Evolutionary conservation across 2,329 filamentous ascomycete species (phyloP).

Genomic region (Xylaria arbuscula): DNA sequence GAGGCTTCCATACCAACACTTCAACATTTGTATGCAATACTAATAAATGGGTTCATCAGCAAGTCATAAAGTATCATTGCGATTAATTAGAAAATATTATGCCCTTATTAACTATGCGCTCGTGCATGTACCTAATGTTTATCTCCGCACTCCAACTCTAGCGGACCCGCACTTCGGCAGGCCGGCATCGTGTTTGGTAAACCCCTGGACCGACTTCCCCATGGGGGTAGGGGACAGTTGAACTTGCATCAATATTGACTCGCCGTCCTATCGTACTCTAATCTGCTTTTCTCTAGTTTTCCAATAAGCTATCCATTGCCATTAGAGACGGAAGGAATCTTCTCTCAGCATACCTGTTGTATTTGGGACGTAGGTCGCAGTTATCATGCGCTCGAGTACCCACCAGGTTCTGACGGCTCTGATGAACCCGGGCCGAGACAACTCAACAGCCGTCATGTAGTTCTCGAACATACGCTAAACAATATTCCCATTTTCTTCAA

Average conservation of each 20-base stretch:
- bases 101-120: neutral
- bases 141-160: neutral
- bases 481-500: neutral
- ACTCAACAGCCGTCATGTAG: slow-evolving; percentile 2
- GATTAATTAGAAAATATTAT: neutral
- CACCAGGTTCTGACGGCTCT: slow-evolving; percentile 5
- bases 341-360: neutral
- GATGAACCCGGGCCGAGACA: neutral
- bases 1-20: no score
- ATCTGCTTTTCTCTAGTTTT: slow-evolving; percentile 1
- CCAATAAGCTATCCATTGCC: neutral
- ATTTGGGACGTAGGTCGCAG: neutral
- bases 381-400: slow-evolving; percentile 6
- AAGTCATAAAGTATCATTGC: neutral
- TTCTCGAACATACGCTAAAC: neutral
- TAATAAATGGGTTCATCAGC: neutral
- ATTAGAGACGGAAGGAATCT: neutral
- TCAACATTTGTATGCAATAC: neutral
- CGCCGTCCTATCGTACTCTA: neutral
- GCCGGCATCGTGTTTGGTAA: neutral
- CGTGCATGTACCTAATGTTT: no score
- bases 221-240: neutral
- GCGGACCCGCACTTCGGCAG: neutral
- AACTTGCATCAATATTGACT: neutral
- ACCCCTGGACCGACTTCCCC: neutral